Base-by-base conservation (phyloP, 768 basidiomycete species). In the Rubroboletus pulcherrimus region DNA sequence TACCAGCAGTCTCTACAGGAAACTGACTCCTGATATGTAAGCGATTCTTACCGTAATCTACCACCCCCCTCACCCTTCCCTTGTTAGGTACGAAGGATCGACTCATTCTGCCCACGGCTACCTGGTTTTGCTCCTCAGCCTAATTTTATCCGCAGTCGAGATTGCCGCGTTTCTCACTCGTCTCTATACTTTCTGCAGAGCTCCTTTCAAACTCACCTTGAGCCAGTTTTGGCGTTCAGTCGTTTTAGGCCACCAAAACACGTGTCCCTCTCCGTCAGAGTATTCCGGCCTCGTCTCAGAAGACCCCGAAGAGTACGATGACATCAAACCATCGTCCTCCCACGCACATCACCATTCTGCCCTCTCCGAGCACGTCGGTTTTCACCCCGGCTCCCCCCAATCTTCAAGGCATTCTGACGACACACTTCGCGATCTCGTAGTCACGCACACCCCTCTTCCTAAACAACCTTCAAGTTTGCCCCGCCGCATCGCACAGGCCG, bases 1-100 rank as follows among this genome's bases (percentile, higher is more conserved):
- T 14, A 72, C 86, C 21, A 87, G 86, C 62, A 77, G 78, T 2
- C 67, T 90, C 24, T 97, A 98, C 71, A 77, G 77, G 42, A 90
- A 90, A 59, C 70, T 86, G 49, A 93, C 91, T 0, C 91, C 91
- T 3, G 79, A 95, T 71, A 85, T 93, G 87, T 94, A 71, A 65
- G 87, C 42, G 7, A 53, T 59, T 11, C 14, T 5, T 73, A 63
- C 56, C 63, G 49, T 52, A 49, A 62, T 56, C 14, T 62, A 19
- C 39, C 38, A 15, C 19, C 2, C 40, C 17, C 40, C 53, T 54
- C 47, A 51, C 66, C 48, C 68, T 58, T 49, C 21, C 40, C 9
- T 55, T 55, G 48, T 35, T 65, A 91, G 89, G 87, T 91, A 91
- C 64, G 73, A 85, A 73, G 83, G 80, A 58, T 72, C 78, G 55